Evolutionary conservation across 2,329 filamentous ascomycete genomes (phyloP).

Genomic region (Fusarium xyrophilum): DNA sequence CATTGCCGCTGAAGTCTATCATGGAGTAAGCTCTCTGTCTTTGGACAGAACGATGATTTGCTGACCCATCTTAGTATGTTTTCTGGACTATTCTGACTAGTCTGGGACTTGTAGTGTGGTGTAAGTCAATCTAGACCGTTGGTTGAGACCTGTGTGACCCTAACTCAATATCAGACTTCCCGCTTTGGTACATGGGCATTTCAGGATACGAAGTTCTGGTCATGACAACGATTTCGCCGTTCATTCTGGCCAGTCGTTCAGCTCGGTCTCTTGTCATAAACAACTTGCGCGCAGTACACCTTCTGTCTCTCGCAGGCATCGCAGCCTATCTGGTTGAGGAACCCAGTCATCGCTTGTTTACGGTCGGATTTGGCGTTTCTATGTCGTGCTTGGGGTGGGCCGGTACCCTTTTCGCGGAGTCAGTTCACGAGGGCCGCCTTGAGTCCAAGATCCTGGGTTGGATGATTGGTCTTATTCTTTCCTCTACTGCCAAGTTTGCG

Average conservation of each 20-base stretch:
- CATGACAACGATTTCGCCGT: slow-evolving; percentile 81
- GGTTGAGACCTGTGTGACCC: background rate
- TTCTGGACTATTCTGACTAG: slow-evolving; percentile 97
- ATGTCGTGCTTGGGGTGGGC: slow-evolving; percentile 86
- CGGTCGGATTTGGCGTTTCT: slow-evolving; percentile 79
- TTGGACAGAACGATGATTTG: slow-evolving; percentile 2
- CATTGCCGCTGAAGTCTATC: slow-evolving; percentile 86
- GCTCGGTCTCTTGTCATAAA: slow-evolving; percentile 72
- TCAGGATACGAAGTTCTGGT: slow-evolving; percentile 93
- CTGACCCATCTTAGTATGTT: slow-evolving; percentile 68
- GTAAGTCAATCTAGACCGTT: slow-evolving; percentile 59
- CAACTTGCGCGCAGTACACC: slow-evolving; percentile 74
- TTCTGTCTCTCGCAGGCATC: slow-evolving; percentile 80
- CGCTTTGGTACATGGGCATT: slow-evolving; percentile 98
- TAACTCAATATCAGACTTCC: slow-evolving; percentile 71
- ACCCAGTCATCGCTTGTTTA: slow-evolving; percentile 78
- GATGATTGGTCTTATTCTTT: slow-evolving; percentile 81
- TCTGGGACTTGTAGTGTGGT: slow-evolving; percentile 90
- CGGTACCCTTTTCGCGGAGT: slow-evolving; percentile 80
- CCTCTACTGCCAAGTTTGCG: slow-evolving; percentile 88
- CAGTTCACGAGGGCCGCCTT: slow-evolving; percentile 74
- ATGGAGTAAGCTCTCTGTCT: slow-evolving; percentile 68
- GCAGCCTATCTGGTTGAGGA: slow-evolving; percentile 77
- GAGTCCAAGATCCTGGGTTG: slow-evolving; percentile 85
- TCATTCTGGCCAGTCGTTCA: slow-evolving; percentile 74